Conservation (phyloP, 768 basidiomycete species). For the Leccinum uliginosum region DNA sequence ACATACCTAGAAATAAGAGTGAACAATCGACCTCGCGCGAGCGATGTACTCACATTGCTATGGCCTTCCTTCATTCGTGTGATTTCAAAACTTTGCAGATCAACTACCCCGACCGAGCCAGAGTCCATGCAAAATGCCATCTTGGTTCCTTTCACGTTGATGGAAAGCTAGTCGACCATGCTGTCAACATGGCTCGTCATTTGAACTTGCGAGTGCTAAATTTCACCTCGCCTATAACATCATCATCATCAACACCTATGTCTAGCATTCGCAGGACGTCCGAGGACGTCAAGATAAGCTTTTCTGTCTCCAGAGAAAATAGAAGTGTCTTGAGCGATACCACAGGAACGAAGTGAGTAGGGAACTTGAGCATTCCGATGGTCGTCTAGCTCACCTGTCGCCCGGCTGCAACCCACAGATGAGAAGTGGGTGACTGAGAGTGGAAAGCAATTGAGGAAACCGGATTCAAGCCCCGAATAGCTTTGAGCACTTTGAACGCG, state of each 20-base stretch:
- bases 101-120: conserved; percentile 63
- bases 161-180: conserved; percentile 51
- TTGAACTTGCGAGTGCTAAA: background rate
- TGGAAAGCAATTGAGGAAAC: conserved; percentile 59
- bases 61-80: conserved; percentile 60
- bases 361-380: background rate
- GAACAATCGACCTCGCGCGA: background rate
- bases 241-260: conserved; percentile 48
- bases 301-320: conserved; percentile 43
- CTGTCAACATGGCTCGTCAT: conserved; percentile 22
- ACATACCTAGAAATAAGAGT: conserved; percentile 50
- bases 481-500: conserved; percentile 57
- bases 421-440: conserved; percentile 37
- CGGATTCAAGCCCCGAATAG: conserved; percentile 55
- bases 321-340: conserved; percentile 25
- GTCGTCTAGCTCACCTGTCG: conserved; percentile 37
- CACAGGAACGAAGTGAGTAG: background rate
- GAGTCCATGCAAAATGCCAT: conserved; percentile 71
- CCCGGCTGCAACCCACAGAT: conserved; percentile 68
- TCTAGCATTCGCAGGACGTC: conserved; percentile 48
- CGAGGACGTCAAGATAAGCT: conserved; percentile 49
- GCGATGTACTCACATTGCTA: conserved; percentile 46
- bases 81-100: conserved; percentile 47
- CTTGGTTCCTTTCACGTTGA: conserved; percentile 48
- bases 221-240: conserved; percentile 65